A percentile compares a stretch with the other conserved stretches of the same genome.
phyloP scores from a whole-genome alignment of 2,329 filamentous ascomycete species.

The Elsinoe fawcettii region DNA sequence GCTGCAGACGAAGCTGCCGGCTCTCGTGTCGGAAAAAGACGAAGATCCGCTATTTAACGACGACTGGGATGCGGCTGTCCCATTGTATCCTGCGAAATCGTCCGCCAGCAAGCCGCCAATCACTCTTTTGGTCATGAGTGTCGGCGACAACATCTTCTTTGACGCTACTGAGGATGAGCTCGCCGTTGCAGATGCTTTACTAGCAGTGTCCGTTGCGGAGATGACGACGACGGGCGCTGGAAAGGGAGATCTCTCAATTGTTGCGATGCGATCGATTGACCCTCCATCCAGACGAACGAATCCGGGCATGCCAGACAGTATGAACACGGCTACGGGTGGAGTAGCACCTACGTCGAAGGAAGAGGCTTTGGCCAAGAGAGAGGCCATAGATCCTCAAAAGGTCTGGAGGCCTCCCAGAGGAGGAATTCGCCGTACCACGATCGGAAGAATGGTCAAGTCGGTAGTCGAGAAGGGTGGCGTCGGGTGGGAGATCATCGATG shows the following conservation, averaged over 20 bases:
- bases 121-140: conserved; percentile 80
- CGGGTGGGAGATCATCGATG: conserved; percentile 76
- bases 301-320: conserved; percentile 40
- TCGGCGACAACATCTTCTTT: conserved; percentile 85
- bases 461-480: conserved; percentile 72
- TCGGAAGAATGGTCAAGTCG: conserved; percentile 67
- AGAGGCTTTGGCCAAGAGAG: conserved; percentile 40
- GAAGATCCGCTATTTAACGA: conserved; percentile 98
- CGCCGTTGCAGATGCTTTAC: conserved; percentile 79
- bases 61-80: conserved; percentile 81
- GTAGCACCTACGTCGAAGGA: conserved; percentile 31
- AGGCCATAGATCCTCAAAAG: conserved; percentile 41
- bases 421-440: conserved; percentile 65
- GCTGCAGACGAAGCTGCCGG: conserved; percentile 74
- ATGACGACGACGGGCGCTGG: conserved; percentile 17
- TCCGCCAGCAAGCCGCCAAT: conserved; percentile 59
- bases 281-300: conserved; percentile 43
- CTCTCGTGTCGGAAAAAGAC: conserved; percentile 78
- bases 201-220: conserved; percentile 69
- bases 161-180: conserved; percentile 88
- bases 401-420: conserved; percentile 84
- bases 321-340: conserved; percentile 40
- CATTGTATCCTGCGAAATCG: conserved; percentile 57
- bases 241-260: conserved; percentile 23
- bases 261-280: conserved; percentile 43